Evolutionary conservation across 1,139 yeast species (phyloP).

Genomic region (Taiozyma onychis): DNA sequence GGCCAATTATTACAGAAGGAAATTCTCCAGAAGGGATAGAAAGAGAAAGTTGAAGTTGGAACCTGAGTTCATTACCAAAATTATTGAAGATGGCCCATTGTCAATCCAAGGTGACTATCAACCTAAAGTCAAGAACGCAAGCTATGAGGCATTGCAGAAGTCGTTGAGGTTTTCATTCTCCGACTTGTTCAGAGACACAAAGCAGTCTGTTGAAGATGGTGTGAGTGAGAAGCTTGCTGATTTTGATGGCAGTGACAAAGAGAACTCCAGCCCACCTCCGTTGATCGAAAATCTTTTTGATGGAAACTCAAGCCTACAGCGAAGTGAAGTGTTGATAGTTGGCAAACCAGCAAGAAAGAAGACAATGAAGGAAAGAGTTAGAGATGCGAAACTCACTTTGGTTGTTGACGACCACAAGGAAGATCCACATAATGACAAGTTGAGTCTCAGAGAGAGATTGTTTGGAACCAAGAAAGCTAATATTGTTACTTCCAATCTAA

Average conservation of each 20-base stretch:
- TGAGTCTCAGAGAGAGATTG: constrained; percentile 6
- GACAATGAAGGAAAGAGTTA: constrained; percentile 1
- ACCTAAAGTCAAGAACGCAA: not conserved
- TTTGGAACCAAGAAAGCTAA: constrained; percentile 2
- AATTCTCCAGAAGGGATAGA: not conserved
- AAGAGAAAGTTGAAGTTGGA: not conserved
- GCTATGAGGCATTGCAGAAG: not conserved
- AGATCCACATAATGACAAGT: not conserved
- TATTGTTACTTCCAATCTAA: too few relatives aligned
- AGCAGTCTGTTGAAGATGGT: not conserved
- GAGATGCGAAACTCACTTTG: not conserved
- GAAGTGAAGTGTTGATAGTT: not conserved
- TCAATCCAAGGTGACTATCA: not conserved
- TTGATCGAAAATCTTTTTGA: constrained; percentile 1
- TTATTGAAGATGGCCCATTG: not conserved
- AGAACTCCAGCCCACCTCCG: constrained; percentile 7
- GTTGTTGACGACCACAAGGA: not conserved
- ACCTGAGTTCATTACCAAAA: not conserved
- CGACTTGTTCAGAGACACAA: not conserved
- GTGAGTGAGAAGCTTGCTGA: not conserved
- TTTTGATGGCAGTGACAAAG: constrained; percentile 7
- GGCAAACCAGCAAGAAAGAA: not conserved
- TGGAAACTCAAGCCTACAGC: constrained; percentile 4
- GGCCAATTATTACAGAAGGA: not conserved
- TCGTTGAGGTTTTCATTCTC: not conserved